Conservation (phyloP, 139 green algal genomes). For the Monoraphidium neglectum region DNA sequence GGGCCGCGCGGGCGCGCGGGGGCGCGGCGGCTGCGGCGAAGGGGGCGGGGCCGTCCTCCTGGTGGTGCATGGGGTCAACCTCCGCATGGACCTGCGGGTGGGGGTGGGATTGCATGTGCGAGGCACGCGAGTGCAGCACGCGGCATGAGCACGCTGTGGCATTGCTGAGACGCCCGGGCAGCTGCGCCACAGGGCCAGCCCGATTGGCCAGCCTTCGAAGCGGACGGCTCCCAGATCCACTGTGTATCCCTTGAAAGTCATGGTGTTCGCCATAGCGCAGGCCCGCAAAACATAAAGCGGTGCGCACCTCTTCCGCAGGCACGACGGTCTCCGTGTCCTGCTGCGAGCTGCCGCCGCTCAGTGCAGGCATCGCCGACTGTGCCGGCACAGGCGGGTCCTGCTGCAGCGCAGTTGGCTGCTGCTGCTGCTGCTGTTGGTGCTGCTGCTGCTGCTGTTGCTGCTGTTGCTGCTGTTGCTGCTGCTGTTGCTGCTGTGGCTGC, state of each 20-base stretch:
- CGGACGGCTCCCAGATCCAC: too few species aligned
- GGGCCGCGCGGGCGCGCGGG: not conserved
- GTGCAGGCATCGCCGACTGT: not conserved
- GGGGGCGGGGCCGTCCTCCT: not conserved
- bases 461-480: not conserved
- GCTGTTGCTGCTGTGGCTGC: not conserved
- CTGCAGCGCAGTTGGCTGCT: not conserved
- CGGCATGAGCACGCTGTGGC: not conserved
- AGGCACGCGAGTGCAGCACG: not conserved
- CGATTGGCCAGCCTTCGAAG: too few species aligned
- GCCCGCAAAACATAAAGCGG: conserved; percentile 25
- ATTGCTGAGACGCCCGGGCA: too few species aligned
- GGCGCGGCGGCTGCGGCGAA: not conserved
- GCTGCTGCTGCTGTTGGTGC: conserved; percentile 11
- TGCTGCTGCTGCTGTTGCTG: not conserved
- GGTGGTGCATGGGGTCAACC: not conserved
- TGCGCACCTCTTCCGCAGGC: not conserved
- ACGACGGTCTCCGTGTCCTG: not conserved
- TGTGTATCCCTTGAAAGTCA: too few species aligned
- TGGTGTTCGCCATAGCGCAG: not conserved
- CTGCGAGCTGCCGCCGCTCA: not conserved
- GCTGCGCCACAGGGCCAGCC: too few species aligned
- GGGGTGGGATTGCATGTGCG: not conserved
- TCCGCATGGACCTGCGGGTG: not conserved
- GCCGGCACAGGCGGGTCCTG: not conserved